Conservation (phyloP, 2,329 filamentous ascomycete species). For the Alternaria sp. region DNA sequence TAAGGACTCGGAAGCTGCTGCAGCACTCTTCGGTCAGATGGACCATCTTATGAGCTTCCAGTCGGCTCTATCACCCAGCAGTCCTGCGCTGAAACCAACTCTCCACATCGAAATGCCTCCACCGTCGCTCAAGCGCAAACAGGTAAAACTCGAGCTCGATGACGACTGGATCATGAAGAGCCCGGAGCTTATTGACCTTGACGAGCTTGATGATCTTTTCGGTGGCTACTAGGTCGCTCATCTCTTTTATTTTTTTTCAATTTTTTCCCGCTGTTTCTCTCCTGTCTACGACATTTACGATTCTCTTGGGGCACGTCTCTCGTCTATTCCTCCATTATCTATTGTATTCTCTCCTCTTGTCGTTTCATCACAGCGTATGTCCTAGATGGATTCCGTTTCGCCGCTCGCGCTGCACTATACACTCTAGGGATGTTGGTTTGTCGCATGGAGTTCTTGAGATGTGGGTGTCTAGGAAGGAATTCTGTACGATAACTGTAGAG, state of each 20-base stretch:
- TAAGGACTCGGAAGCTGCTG: slow-evolving; percentile 60
- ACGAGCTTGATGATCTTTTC: slow-evolving; percentile 69
- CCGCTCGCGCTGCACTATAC: slow-evolving; percentile 45
- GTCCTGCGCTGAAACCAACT: slow-evolving; percentile 56
- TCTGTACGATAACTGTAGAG: slow-evolving; percentile 44
- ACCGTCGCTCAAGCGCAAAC: slow-evolving; percentile 42
- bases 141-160: slow-evolving; percentile 44
- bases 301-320: slow-evolving; percentile 40
- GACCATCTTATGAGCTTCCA: slow-evolving; percentile 52
- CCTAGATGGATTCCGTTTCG: slow-evolving; percentile 42
- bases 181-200: slow-evolving; percentile 88
- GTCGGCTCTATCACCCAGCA: slow-evolving; percentile 52
- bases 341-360: slow-evolving; percentile 28
- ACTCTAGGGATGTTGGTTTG: slow-evolving; percentile 36
- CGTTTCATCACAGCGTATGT: slow-evolving; percentile 33
- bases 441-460: slow-evolving; percentile 43
- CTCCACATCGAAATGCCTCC: slow-evolving; percentile 47
- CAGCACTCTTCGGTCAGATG: slow-evolving; percentile 59
- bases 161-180: slow-evolving; percentile 62
- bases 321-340: slow-evolving; percentile 36
- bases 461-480: slow-evolving; percentile 36
- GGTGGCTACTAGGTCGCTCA: slow-evolving; percentile 20
- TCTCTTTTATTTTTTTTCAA: background rate
- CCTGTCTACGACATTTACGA: slow-evolving; percentile 42
- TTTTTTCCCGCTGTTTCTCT: slow-evolving; percentile 13